Base-by-base conservation (phyloP, 2,329 filamentous ascomycete species). In the Ramularia endophylla region DNA sequence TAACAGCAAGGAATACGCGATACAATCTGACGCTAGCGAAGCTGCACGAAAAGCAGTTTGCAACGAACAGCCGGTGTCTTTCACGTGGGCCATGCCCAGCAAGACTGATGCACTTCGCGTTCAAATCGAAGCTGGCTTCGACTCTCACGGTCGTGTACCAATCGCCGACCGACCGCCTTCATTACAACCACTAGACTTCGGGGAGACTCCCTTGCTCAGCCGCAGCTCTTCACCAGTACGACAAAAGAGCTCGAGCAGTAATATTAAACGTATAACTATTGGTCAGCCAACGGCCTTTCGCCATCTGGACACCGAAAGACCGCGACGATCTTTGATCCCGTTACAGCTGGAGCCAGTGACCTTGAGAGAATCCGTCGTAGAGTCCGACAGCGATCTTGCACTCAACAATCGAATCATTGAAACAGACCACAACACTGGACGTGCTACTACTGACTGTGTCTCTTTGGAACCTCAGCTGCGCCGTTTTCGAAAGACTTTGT, bases 301-400 rank as follows among this genome's bases (percentile, higher is more conserved):
- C 34, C 54, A 50, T 9, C 36, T 58, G 7, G 55, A 47, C 32
- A 51, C 61, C 2, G 56, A 64, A 27, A 54, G 43, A 36, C 56
- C 56, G 45, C 40, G 51, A 38, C 38, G 57, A 54, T 50, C 48
- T 12, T 47, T 59, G 15, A 45, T 55, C 19, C 55, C 56, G n/a
- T 37, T 58, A 28, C 50, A 51, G 35, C 49, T 57, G 8, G 52
- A 41, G 15, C 56, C 53, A 6, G 54, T 59, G 7, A 49, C 55
- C 3, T 45, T 55, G 31, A 45, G 47, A 30, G 52, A 51, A 3
- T 16, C 17, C 17, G 27, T n/a, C 32, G 33, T 27, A 27, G 7
- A 31, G 9, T 6, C 6, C 11, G 22, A 11, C 6, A 25, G 6
- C 22, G 22, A 25, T 25, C 22, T 6, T 25, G 22, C 6, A 6